Conservation (phyloP, 202 grass and related monocot genomes). For the Alloteropsis angusta region DNA sequence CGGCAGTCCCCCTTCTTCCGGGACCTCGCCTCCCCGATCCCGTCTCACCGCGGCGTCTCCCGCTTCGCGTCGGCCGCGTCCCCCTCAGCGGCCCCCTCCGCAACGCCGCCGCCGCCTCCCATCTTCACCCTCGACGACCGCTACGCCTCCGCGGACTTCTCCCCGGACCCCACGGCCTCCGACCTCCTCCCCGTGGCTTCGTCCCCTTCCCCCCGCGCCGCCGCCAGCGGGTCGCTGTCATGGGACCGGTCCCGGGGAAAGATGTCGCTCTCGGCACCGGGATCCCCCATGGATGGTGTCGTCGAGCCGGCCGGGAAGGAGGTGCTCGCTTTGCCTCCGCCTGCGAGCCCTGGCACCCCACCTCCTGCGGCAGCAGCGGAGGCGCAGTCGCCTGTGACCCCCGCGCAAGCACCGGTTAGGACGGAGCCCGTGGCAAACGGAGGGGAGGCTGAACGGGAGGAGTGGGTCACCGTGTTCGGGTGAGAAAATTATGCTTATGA, state of each 20-base stretch:
- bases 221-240: slow-evolving; percentile 42
- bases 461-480: slow-evolving; percentile 84
- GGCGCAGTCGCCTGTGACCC: slow-evolving; percentile 24
- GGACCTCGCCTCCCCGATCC: slow-evolving; percentile 71
- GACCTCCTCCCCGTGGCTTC: slow-evolving; percentile 46
- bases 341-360: slow-evolving; percentile 26
- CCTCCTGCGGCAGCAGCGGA: neutral
- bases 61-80: slow-evolving; percentile 28
- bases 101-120: slow-evolving; percentile 51
- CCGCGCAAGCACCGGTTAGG: neutral
- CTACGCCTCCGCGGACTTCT: slow-evolving; percentile 44
- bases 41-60: slow-evolving; percentile 40
- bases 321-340: slow-evolving; percentile 40
- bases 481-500: slow-evolving; percentile 27
- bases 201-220: slow-evolving; percentile 31
- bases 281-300: slow-evolving; percentile 42
- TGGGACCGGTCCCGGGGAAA: slow-evolving; percentile 37
- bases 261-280: slow-evolving; percentile 6
- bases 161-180: slow-evolving; percentile 39
- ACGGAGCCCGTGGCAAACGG: slow-evolving; percentile 24
- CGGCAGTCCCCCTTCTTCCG: slow-evolving; percentile 74
- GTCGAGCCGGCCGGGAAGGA: slow-evolving; percentile 30
- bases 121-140: slow-evolving; percentile 79
- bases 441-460: slow-evolving; percentile 35
- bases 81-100: neutral